Percentiles rank a stretch among this genome's conserved stretches.
Conservation (phyloP, 306 rosid genomes). For the Begonia loranthoides region DNA sequence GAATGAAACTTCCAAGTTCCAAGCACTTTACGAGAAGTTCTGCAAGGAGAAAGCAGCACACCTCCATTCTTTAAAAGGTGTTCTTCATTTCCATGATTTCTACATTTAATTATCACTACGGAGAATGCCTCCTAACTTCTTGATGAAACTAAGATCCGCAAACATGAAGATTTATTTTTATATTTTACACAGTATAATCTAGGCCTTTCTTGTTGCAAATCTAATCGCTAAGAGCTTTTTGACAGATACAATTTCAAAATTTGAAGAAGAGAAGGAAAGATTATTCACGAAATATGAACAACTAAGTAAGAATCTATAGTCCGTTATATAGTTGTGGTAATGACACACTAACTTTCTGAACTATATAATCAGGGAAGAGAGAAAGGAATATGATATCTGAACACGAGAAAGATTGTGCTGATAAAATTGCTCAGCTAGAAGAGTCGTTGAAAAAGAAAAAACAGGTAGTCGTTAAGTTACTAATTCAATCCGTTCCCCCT, state of each 20-base stretch:
- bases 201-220: background rate
- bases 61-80: slow-evolving; percentile 72
- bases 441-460: slow-evolving; percentile 80
- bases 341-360: background rate
- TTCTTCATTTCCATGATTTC: slow-evolving; percentile 1
- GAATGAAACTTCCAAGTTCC: slow-evolving; percentile 63
- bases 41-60: slow-evolving; percentile 60
- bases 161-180: no score
- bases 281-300: slow-evolving; percentile 69
- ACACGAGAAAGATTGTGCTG: slow-evolving; percentile 60
- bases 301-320: slow-evolving; percentile 43
- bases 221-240: background rate
- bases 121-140: no score
- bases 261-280: slow-evolving; percentile 88
- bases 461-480: slow-evolving; percentile 27
- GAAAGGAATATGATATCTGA: slow-evolving; percentile 57
- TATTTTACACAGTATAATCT: no score
- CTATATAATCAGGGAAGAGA: slow-evolving; percentile 49
- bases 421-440: slow-evolving; percentile 60
- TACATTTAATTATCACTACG: no score
- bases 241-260: slow-evolving; percentile 64
- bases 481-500: slow-evolving; percentile 1
- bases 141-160: no score
- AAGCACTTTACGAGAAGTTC: slow-evolving; percentile 61
- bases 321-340: background rate